Percentiles rank a stretch among this genome's conserved stretches.
phyloP scores from a whole-genome alignment of 2,329 filamentous ascomycete species.

The Eutypella sp. region DNA sequence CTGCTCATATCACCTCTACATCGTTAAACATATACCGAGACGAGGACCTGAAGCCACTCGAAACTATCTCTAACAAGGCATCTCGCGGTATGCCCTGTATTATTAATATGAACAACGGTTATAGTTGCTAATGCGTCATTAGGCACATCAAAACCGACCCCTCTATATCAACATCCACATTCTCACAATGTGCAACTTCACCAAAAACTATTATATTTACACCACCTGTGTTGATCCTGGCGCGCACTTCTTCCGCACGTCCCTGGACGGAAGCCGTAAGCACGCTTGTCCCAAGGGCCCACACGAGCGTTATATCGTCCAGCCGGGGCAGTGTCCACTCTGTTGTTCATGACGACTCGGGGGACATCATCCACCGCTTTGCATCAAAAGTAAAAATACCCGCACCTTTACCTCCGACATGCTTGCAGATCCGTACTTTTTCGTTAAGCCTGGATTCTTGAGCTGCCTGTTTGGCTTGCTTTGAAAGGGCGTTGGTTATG shows the following conservation, averaged over 20 bases:
- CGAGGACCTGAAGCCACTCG: too few species aligned
- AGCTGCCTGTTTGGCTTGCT: not conserved
- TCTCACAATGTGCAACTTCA: slow-evolving; percentile 55
- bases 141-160: slow-evolving; percentile 5
- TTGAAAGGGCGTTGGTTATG: not conserved
- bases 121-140: slow-evolving; percentile 1
- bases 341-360: slow-evolving; percentile 26
- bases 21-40: not conserved
- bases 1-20: slow-evolving; percentile 4
- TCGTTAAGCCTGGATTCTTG: not conserved
- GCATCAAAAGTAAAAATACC: not conserved
- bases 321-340: slow-evolving; percentile 57
- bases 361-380: not conserved
- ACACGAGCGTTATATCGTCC: slow-evolving; percentile 69
- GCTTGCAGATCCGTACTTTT: not conserved
- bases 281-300: slow-evolving; percentile 57
- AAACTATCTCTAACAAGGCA: too few species aligned
- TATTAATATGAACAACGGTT: too few species aligned
- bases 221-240: slow-evolving; percentile 64
- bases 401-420: not conserved
- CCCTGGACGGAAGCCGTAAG: slow-evolving; percentile 59
- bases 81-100: too few species aligned
- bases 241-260: slow-evolving; percentile 66
- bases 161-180: slow-evolving; percentile 5
- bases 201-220: slow-evolving; percentile 75